Percentiles rank a stretch among this genome's conserved stretches.
Evolutionary conservation across 2,329 filamentous ascomycete species (phyloP).

Genomic region (Exophiala xenobiotica): DNA sequence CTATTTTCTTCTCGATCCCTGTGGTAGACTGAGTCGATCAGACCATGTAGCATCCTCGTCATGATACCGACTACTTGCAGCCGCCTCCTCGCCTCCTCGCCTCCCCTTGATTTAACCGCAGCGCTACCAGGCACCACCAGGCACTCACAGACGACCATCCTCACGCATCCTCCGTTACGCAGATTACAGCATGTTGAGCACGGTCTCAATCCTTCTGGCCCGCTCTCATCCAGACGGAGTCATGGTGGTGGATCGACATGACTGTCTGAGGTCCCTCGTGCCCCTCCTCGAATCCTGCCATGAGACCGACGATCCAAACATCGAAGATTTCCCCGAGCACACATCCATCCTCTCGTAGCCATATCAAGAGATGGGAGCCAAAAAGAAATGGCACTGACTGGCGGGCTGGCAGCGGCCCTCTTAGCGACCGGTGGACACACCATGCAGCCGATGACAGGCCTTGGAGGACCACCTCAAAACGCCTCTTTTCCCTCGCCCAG

Average conservation of each 20-base stretch:
- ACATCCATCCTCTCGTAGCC: not conserved
- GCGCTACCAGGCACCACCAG: conserved; percentile 16
- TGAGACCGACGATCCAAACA: not conserved
- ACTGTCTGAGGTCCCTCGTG: no score
- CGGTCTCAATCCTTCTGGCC: conserved; percentile 6
- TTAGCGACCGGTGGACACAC: conserved; percentile 1
- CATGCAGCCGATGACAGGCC: conserved; percentile 14
- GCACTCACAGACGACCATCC: conserved; percentile 2
- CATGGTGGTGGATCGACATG: not conserved
- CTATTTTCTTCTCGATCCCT: no score
- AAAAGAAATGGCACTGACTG: conserved; percentile 1
- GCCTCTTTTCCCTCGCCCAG: conserved; percentile 3
- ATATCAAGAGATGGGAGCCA: not conserved
- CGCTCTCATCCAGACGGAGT: not conserved
- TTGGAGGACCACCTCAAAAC: not conserved
- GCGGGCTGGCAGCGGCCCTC: conserved; percentile 1
- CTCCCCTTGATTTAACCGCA: conserved; percentile 3
- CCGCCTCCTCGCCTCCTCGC: conserved; percentile 1
- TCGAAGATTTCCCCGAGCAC: not conserved
- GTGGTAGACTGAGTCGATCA: not conserved
- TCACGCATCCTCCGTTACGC: no score
- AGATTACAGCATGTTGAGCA: conserved; percentile 16
- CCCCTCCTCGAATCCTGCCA: not conserved
- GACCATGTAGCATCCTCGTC: conserved; percentile 1
- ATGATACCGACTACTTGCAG: conserved; percentile 5